phyloP scores from a whole-genome alignment of 2,329 filamentous ascomycete genomes.

The Aspergillus fumigatus region DNA sequence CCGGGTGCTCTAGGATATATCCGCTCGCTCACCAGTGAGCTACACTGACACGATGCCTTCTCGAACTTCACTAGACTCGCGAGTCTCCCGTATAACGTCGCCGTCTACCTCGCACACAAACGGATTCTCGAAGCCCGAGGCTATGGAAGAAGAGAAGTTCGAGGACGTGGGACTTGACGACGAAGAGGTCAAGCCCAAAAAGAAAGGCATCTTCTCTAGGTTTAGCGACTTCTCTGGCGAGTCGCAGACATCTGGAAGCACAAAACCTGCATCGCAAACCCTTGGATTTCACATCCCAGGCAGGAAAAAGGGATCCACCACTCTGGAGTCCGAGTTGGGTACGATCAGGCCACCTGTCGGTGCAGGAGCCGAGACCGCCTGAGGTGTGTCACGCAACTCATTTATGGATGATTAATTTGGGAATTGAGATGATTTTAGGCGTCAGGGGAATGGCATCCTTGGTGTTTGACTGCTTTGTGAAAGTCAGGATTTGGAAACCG shows the following conservation, averaged over 20 bases:
- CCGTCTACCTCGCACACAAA: conserved; percentile 57
- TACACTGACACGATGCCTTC: conserved; percentile 55
- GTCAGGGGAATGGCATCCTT: not conserved
- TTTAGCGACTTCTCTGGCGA: conserved; percentile 60
- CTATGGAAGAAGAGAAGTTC: conserved; percentile 74
- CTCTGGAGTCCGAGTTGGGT: conserved; percentile 67
- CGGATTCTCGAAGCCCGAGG: conserved; percentile 55
- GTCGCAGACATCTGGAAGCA: conserved; percentile 33
- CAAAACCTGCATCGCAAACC: conserved; percentile 43
- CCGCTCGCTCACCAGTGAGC: conserved; percentile 72
- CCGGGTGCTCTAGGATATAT: conserved; percentile 66
- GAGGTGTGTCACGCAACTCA: conserved; percentile 8
- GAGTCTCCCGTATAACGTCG: conserved; percentile 58
- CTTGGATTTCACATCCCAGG: conserved; percentile 64
- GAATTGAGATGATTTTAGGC: conserved; percentile 1
- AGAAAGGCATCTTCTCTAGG: conserved; percentile 70
- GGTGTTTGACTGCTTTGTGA: not conserved
- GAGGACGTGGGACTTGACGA: conserved; percentile 87
- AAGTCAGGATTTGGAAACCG: not conserved
- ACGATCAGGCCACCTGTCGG: conserved; percentile 48
- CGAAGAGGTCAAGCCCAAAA: conserved; percentile 63
- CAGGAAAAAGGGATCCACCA: conserved; percentile 67
- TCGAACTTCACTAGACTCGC: conserved; percentile 77
- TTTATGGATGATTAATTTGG: not conserved
- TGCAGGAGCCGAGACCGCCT: conserved; percentile 14